Evolutionary conservation across 2,329 filamentous ascomycete genomes (phyloP).

Genomic region (Fusarium sp.): DNA sequence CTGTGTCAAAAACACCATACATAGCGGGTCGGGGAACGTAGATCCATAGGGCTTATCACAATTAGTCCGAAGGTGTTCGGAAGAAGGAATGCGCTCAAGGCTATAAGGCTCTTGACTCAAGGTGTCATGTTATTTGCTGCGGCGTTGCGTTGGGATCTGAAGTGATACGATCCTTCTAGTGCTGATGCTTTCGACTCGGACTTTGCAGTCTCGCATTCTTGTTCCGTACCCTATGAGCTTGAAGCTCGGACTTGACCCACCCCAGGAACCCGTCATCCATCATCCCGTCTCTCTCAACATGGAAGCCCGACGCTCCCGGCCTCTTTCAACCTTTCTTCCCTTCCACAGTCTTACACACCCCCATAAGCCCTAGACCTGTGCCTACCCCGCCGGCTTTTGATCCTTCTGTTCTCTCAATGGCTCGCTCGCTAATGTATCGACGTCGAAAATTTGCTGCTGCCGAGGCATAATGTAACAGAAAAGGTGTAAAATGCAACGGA

Average conservation of each 20-base stretch:
- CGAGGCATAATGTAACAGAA: constrained; percentile 2
- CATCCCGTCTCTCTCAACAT: constrained; percentile 30
- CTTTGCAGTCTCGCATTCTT: constrained; percentile 5
- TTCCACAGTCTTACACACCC: constrained; percentile 24
- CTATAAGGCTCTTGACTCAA: constrained; percentile 1
- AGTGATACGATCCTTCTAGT: constrained; percentile 23
- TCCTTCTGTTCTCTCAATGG: constrained; percentile 12
- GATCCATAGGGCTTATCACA: constrained; percentile 13
- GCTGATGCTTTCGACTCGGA: constrained; percentile 21
- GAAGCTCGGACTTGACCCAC: constrained; percentile 10
- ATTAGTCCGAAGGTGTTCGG: not conserved
- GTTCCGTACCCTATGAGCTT: not conserved
- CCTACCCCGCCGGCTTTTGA: constrained; percentile 23
- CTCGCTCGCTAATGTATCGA: constrained; percentile 9
- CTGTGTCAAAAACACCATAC: constrained; percentile 6
- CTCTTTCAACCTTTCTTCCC: not conserved
- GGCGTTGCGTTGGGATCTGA: constrained; percentile 2
- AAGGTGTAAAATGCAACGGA: not conserved
- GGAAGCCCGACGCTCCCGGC: constrained; percentile 18
- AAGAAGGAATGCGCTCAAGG: constrained; percentile 1
- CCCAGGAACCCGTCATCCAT: constrained; percentile 33
- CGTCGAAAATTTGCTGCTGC: constrained; percentile 6
- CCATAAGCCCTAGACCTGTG: constrained; percentile 44
- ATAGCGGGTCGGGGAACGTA: not conserved
- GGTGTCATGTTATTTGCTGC: constrained; percentile 3